Percentiles rank a stretch among this genome's conserved stretches.
phyloP scores from a whole-genome alignment of 176 grass and related monocot species.

The Miscanthus lutarioriparius region DNA sequence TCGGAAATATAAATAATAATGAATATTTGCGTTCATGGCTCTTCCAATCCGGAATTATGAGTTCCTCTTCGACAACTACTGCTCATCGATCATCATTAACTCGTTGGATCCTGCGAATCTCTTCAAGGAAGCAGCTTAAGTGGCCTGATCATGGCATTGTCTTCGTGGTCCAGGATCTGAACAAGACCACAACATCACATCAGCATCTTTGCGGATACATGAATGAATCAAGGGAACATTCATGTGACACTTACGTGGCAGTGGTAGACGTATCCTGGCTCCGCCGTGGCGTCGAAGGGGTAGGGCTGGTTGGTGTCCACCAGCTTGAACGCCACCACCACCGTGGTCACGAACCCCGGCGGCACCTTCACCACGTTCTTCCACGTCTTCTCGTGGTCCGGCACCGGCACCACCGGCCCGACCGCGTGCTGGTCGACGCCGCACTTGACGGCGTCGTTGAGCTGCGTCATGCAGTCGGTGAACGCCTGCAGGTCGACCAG shows the following conservation, averaged over 20 bases:
- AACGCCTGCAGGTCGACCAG: conserved; percentile 41
- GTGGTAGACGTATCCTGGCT: conserved; percentile 80
- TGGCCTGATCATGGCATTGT: conserved; percentile 84
- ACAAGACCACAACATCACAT: background rate
- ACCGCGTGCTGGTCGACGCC: conserved; percentile 21
- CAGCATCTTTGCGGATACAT: background rate
- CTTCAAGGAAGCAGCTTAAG: conserved; percentile 44
- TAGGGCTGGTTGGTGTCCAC: conserved; percentile 37
- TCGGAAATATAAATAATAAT: background rate
- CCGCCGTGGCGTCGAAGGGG: conserved; percentile 56
- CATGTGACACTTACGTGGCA: conserved; percentile 57
- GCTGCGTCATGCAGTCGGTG: conserved; percentile 57
- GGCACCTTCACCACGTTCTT: conserved; percentile 76
- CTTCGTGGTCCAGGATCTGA: conserved; percentile 85
- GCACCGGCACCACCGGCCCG: conserved; percentile 21
- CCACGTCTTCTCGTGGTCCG: conserved; percentile 68
- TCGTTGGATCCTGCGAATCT: background rate
- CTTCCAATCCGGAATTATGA: background rate
- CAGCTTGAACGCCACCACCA: conserved; percentile 55
- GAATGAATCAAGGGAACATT: background rate
- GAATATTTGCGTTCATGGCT: background rate
- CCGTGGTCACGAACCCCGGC: conserved; percentile 44
- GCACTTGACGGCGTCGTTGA: conserved; percentile 53
- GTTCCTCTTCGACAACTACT: background rate
- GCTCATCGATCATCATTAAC: too few species aligned